Conservation (phyloP, 1,284 basidiomycete genomes). For the Butyriboletus regius region DNA sequence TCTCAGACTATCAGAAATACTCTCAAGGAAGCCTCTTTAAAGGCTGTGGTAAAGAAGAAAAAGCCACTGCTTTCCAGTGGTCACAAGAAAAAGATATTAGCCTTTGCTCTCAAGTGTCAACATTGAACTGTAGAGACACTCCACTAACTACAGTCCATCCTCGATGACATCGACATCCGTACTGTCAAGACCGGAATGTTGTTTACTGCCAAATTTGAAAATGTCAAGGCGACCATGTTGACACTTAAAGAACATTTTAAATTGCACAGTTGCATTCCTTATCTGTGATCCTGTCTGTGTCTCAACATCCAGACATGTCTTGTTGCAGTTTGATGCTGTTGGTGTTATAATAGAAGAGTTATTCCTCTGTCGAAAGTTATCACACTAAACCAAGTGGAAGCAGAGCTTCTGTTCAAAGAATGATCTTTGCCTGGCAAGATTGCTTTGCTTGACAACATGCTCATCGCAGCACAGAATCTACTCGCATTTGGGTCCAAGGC, state of each 20-base stretch:
- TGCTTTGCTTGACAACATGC: slow-evolving; percentile 54
- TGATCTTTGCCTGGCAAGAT: slow-evolving; percentile 35
- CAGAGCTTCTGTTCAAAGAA: slow-evolving; percentile 57
- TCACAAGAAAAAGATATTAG: no score
- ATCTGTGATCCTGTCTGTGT: slow-evolving; percentile 90
- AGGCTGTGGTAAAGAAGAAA: no score
- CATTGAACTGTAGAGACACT: background rate
- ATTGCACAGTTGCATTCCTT: slow-evolving; percentile 34
- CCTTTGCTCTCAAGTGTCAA: no score
- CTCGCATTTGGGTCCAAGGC: slow-evolving; percentile 46
- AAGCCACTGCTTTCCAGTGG: no score
- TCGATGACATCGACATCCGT: slow-evolving; percentile 68
- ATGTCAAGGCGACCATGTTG: slow-evolving; percentile 39
- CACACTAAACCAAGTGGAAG: slow-evolving; percentile 85
- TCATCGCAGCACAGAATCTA: slow-evolving; percentile 53
- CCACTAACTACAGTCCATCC: slow-evolving; percentile 61
- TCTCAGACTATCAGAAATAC: no score
- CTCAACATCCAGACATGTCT: slow-evolving; percentile 80
- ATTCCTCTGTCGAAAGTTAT: slow-evolving; percentile 68
- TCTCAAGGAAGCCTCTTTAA: no score
- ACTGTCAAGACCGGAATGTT: slow-evolving; percentile 92
- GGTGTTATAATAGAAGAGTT: slow-evolving; percentile 54
- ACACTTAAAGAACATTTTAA: slow-evolving; percentile 41
- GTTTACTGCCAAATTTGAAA: slow-evolving; percentile 49
- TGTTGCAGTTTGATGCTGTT: slow-evolving; percentile 67